Evolutionary conservation across 306 rosid species (phyloP), one percentile per base, ranked within the genome.

Genomic region (Nissolia schottii): DNA sequence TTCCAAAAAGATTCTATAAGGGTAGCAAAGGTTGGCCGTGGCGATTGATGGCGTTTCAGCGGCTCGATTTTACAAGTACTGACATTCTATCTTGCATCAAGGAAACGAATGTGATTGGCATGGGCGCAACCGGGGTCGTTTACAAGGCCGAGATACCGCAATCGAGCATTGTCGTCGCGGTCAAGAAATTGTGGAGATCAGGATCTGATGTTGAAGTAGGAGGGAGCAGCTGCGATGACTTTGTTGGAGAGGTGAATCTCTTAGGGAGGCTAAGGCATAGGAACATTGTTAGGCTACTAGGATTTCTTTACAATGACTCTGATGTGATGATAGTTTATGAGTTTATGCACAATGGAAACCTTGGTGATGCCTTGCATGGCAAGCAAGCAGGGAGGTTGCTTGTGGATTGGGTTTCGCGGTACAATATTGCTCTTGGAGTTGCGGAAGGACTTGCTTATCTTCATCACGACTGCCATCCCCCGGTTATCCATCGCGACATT

Each of bases 381-480:
- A 88, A 84, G 64, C 89, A 87, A 77, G 77, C 79, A 1, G 90
- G 76, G 38, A 87, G 89, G 41, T 82, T 87, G 80, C 97, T 88
- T 74, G 91, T 88, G 7, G 98, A 90, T 23, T 87, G 96, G 98
- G 97, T 90, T 75, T 87, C 92, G 0, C 66, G 97, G 50, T 94
- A 94, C 64, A 94, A 89, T 85, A 87, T 94, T 46, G 97, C 97
- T 29, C 71, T 94, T 3, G 97, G 98, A 41, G 77, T 94, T 0
- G 96, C 98, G 0, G 91, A 91, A 67, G 98, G 98, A 40, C 87
- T 94, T 28, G 79, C 95, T 77, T 94, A 94, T 86, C 97, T 94
- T 80, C 97, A 94, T 80, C 97, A 94, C 69, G 98, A 94, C 37
- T 91, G 97, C 59, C 87, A 85, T 73, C 98, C 98, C 19, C 92